These are phyloP conservation scores for Saraca asoca DNA, from an alignment of 331 rosid species.

Conservation along the genomic window DNA sequence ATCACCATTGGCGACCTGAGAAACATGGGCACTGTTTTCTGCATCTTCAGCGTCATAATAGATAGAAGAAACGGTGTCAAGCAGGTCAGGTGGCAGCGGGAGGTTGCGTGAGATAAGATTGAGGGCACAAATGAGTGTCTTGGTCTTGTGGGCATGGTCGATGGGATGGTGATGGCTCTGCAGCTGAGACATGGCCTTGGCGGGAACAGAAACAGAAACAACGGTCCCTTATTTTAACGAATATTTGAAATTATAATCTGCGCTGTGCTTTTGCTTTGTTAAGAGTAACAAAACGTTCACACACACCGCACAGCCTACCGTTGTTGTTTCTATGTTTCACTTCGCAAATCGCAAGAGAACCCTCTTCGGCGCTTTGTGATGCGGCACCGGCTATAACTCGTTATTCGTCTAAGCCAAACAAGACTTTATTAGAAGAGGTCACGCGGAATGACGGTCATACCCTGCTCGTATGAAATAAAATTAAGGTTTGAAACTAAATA, in stretches of 20 bases:
- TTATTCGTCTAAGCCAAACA: too few relatives aligned
- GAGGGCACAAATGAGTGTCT: slow-evolving; percentile 82
- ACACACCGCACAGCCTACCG: slow-evolving; percentile 10
- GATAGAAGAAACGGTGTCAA: slow-evolving; percentile 71
- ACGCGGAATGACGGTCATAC: too few relatives aligned
- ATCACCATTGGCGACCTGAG: neutral
- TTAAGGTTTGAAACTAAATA: too few relatives aligned
- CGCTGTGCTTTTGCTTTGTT: slow-evolving; percentile 36
- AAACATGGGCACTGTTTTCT: neutral
- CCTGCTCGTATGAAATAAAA: too few relatives aligned
- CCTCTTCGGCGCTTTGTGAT: slow-evolving; percentile 50
- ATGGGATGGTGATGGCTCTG: slow-evolving; percentile 46
- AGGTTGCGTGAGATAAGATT: slow-evolving; percentile 87
- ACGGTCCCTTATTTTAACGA: slow-evolving; percentile 60
- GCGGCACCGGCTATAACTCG: too few relatives aligned
- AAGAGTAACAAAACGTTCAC: slow-evolving; percentile 22
- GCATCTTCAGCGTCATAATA: slow-evolving; percentile 28
- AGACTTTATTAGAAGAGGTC: too few relatives aligned
- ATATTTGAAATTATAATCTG: slow-evolving; percentile 51
- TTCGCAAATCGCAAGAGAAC: slow-evolving; percentile 28
- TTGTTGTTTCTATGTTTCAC: slow-evolving; percentile 27
- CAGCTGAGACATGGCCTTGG: slow-evolving; percentile 76
- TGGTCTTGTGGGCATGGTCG: slow-evolving; percentile 56
- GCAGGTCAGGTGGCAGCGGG: slow-evolving; percentile 80
- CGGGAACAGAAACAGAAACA: slow-evolving; percentile 54